Base-by-base conservation (phyloP, 2,329 filamentous ascomycete genomes). In the Emmonsia crescens region DNA sequence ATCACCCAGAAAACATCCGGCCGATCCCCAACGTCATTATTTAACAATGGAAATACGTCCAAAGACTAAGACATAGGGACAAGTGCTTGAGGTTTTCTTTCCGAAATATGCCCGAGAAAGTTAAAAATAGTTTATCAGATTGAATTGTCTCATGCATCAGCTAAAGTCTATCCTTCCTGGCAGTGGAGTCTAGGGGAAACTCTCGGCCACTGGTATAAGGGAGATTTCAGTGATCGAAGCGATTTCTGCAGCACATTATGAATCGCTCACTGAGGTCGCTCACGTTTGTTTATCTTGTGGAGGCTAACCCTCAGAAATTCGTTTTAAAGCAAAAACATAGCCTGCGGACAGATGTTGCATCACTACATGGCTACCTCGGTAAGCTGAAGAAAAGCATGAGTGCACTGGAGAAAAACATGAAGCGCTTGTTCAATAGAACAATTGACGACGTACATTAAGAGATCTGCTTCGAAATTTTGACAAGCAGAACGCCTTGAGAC, bases 401-500 rank as follows among this genome's bases (percentile, higher is more conserved):
- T 21, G 14, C 19, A 19, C 3, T 4, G 51, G 31, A n/a, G 19
- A 31, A 36, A 33, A 16, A 36, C 19, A 40, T 42, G 33, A 57
- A 19, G 33, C 27, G 6, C 8, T 24, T 42, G 36, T 40, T 44
- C 36, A 24, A 48, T 46, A 19, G 19, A 31, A 6, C 51, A 57
- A 46, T 40, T 21, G 12, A 33, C n/a, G 31, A 21, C 10, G 14
- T 33, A 40, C 21, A 44, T 61, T 61, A 71, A 42, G 63, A 61
- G 36, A 75, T 40, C 9, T 59, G 64, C 76, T 92, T 94, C 59
- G 80, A 81, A 59, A 96, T 82, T 72, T 85, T 86, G 36, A 96
- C 84, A 63, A 97, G 75, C 58, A 97, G 70, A 16, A 85, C 80
- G 0, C 89, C 91, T 27, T 84, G 81, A 2, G 83, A 88, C 61